These are phyloP conservation scores for Linum usitatissimum DNA, from an alignment of 345 rosid genomes.

Conservation along the genomic window DNA sequence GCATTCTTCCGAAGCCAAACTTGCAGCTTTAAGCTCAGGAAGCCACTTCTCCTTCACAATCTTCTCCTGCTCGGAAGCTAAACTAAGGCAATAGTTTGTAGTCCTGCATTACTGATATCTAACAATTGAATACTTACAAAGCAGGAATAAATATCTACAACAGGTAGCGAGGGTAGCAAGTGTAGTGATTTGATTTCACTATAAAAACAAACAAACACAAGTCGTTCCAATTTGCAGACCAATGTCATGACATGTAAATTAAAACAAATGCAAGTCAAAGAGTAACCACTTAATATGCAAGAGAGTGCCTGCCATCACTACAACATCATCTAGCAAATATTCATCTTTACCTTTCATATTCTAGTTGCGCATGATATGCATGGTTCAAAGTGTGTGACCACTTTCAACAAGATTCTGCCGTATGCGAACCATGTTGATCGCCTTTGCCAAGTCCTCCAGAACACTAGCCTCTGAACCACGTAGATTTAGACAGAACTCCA, in stretches of 20 bases:
- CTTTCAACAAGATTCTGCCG: conserved; percentile 81
- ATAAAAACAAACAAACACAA: too few relatives aligned
- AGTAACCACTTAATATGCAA: neutral
- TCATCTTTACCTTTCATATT: conserved; percentile 61
- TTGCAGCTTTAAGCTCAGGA: conserved; percentile 71
- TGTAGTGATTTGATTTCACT: too few relatives aligned
- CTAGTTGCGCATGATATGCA: conserved; percentile 74
- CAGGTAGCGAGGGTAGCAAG: too few relatives aligned
- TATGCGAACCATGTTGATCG: conserved; percentile 71
- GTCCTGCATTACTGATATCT: conserved; percentile 37
- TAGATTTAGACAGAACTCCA: conserved; percentile 76
- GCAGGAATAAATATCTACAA: too few relatives aligned
- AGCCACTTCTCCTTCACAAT: conserved; percentile 64
- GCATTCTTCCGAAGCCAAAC: conserved; percentile 57
- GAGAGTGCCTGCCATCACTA: too few relatives aligned
- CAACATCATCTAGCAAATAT: conserved; percentile 2
- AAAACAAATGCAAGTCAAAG: neutral
- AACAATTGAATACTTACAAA: neutral
- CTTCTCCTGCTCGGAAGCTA: conserved; percentile 84
- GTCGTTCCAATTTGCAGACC: too few relatives aligned
- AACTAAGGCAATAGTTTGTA: conserved; percentile 57
- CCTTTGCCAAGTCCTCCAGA: conserved; percentile 78
- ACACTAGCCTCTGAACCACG: conserved; percentile 94
- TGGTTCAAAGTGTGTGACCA: conserved; percentile 68
- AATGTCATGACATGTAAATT: too few relatives aligned